Evolutionary conservation across 768 basidiomycete species (phyloP), one percentile per base, ranked within the genome.

Genomic region (Fomitopsis serialis): DNA sequence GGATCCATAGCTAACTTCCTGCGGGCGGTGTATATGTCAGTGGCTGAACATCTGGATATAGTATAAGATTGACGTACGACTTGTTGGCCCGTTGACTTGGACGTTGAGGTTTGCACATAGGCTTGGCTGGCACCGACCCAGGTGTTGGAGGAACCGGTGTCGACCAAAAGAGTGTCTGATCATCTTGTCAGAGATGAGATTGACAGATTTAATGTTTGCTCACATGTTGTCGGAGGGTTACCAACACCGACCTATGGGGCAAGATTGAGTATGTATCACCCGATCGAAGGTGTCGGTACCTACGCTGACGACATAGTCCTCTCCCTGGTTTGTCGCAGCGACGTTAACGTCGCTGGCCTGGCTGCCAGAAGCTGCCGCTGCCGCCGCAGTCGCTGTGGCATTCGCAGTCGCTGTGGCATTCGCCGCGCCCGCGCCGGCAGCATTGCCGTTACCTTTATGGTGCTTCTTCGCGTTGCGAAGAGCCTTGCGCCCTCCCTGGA

Each of bases 291-390:
- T 24, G 10, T 10, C 8, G 5, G 22, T 17, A 55, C 54, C 5
- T 29, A 63, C 55, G 22, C 21, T 52, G 6, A 60, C 55, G 2
- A 48, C 60, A 61, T 81, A 80, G 11, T 65, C 62, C 2, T 73
- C 29, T 15, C 52, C 54, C 44, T 70, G 66, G 45, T 76, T 75
- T 53, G 72, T 70, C 29, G 76, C 70, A 23, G 73, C 61, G 25
- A 70, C 66, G 44, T 63, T 68, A 42, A 32, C 46, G 54, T 48
- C 40, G 55, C 49, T 36, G 10, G 22, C 25, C n/a, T 58, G 32
- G 35, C 9, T 9, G 15, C 34, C 34, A 35, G 34, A 35, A 35
- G 34, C 34, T 17, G 37, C 37, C 19, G 37, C 15, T 4, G 8
- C 37, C 37, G 37, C 54, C 3, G 45, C 34, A 21, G 22, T 17